These are phyloP conservation scores for Melaleuca quinquenervia DNA, from an alignment of 345 rosid genomes.

Conservation along the genomic window DNA sequence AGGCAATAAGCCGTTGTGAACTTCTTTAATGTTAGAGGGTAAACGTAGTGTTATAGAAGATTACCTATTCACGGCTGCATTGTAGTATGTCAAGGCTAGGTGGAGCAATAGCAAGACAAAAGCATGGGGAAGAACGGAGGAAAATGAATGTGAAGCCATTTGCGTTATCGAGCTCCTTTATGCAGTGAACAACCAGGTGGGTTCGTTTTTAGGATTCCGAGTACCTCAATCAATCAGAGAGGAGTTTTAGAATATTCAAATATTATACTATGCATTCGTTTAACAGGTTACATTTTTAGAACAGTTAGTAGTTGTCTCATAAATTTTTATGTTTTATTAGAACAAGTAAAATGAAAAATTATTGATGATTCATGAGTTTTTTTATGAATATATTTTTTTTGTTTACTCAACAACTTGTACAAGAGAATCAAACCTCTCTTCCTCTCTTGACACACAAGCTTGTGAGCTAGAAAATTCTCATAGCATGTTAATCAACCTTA, in stretches of 20 bases:
- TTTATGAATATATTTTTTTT: background rate
- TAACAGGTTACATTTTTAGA: too few species aligned
- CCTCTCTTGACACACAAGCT: background rate
- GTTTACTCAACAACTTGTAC: background rate
- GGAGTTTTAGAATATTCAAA: too few species aligned
- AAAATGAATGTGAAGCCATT: conserved; percentile 31
- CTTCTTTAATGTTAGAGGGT: background rate
- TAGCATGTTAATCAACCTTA: too few species aligned
- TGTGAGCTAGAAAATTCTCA: too few species aligned
- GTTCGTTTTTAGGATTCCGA: too few species aligned
- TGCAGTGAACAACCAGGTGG: background rate
- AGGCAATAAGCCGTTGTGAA: background rate
- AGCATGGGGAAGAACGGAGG: conserved; percentile 3
- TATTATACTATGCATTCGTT: too few species aligned
- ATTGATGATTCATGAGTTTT: background rate
- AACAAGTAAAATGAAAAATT: background rate
- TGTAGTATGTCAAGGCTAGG: conserved; percentile 10
- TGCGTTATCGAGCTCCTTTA: background rate
- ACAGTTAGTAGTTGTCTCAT: too few species aligned
- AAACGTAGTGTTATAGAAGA: background rate
- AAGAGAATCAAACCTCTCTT: background rate
- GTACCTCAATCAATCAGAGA: too few species aligned
- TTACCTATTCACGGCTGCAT: conserved; percentile 35
- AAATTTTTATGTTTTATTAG: too few species aligned
- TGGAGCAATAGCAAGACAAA: conserved; percentile 16